A percentile compares a stretch with the other conserved stretches of the same genome.
These are phyloP conservation scores for Diaporthe vaccinii DNA, from an alignment of 2,329 filamentous ascomycete genomes.

Conservation along the genomic window DNA sequence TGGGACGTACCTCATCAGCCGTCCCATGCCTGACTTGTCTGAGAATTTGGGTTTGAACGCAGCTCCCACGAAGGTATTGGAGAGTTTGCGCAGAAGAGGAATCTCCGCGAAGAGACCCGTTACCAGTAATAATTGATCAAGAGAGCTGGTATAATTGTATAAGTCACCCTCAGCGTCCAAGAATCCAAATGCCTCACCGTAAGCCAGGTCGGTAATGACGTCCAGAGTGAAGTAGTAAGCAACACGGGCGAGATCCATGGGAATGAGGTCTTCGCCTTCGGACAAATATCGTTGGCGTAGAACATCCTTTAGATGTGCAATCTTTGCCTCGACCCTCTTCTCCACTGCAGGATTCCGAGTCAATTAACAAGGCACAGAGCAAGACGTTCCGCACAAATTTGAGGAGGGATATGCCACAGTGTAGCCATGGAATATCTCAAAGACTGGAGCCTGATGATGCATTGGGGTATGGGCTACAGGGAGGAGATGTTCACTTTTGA, in stretches of 20 bases:
- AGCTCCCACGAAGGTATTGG: not conserved
- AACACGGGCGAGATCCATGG: conserved; percentile 57
- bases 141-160: conserved; percentile 57
- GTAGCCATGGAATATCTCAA: too few species aligned
- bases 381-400: too few species aligned
- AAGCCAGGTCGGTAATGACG: conserved; percentile 60
- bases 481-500: too few species aligned
- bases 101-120: conserved; percentile 56
- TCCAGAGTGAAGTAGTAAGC: conserved; percentile 63
- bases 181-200: conserved; percentile 59
- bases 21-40: not conserved
- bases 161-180: conserved; percentile 56
- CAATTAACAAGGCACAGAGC: not conserved
- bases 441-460: too few species aligned
- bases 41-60: not conserved
- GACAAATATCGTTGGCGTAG: conserved; percentile 9
- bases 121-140: conserved; percentile 57
- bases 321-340: not conserved
- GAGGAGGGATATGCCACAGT: too few species aligned
- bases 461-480: too few species aligned
- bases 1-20: conserved; percentile 45
- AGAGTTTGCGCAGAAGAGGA: conserved; percentile 9
- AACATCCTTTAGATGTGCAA: not conserved
- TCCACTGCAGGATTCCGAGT: not conserved
- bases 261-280: not conserved